These are phyloP conservation scores for Hysterium pulicare DNA, from an alignment of 2,329 filamentous ascomycete genomes.

Conservation along the genomic window DNA sequence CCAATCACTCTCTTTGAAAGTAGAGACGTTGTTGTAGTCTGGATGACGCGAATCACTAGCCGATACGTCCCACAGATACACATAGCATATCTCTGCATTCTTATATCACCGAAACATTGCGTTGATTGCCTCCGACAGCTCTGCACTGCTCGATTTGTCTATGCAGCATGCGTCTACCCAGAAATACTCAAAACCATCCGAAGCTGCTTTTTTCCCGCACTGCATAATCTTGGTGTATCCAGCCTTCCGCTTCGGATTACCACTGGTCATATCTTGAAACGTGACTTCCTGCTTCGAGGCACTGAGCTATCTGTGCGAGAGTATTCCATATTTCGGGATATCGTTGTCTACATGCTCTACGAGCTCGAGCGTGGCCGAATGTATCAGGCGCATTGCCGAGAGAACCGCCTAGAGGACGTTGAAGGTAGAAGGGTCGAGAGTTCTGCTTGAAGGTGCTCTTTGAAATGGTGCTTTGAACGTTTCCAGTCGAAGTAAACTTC, in stretches of 20 bases:
- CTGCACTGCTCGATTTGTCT: slow-evolving; percentile 1
- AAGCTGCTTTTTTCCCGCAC: slow-evolving; percentile 9
- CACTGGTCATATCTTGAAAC: slow-evolving; percentile 13
- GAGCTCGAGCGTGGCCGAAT: no score
- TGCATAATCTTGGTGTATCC: slow-evolving; percentile 12
- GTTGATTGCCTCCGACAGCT: not conserved
- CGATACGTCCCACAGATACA: slow-evolving; percentile 2
- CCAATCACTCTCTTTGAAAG: slow-evolving; percentile 6
- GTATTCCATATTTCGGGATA: slow-evolving; percentile 17
- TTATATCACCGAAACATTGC: slow-evolving; percentile 4
- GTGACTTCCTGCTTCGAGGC: slow-evolving; percentile 15
- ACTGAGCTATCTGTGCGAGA: slow-evolving; percentile 21
- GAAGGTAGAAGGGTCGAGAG: no score
- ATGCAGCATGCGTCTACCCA: slow-evolving; percentile 12
- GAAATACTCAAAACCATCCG: slow-evolving; percentile 12
- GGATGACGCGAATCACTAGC: no score
- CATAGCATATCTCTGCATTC: slow-evolving; percentile 2
- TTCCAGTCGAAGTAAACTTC: no score
- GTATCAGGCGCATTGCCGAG: no score
- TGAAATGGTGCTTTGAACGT: no score
- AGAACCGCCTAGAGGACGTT: no score
- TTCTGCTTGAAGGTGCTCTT: no score
- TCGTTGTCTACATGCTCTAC: no score
- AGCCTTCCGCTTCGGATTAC: slow-evolving; percentile 10
- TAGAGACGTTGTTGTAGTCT: no score